Percentiles rank a stretch among this genome's conserved stretches.
These are phyloP conservation scores for Podila clonocystis DNA, from an alignment of 192 early-diverging fungal species.

Conservation along the genomic window DNA sequence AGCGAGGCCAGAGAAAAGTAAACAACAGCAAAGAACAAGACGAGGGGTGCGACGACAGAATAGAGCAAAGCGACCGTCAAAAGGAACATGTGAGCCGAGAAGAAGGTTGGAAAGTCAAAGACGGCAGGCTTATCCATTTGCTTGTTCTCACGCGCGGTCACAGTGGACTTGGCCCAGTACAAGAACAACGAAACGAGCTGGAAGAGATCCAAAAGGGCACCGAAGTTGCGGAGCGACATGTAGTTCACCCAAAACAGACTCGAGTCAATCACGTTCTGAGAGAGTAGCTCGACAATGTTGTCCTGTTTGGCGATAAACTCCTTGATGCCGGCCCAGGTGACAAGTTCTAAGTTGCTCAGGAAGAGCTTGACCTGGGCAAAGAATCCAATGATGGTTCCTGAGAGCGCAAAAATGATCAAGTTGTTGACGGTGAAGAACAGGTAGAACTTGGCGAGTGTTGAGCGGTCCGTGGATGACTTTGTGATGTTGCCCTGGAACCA, in stretches of 20 bases:
- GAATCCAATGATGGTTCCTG: constrained; percentile 37
- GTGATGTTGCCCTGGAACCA: constrained; percentile 77
- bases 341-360: constrained; percentile 6
- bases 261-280: constrained; percentile 53
- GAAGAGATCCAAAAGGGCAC: constrained; percentile 74
- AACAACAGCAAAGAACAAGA: constrained; percentile 70
- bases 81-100: constrained; percentile 75
- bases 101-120: constrained; percentile 77
- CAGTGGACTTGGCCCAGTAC: constrained; percentile 65
- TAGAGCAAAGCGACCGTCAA: constrained; percentile 79
- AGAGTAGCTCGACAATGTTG: constrained; percentile 45
- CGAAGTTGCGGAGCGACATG: constrained; percentile 71
- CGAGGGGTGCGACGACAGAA: constrained; percentile 75
- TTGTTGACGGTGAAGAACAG: constrained; percentile 80
- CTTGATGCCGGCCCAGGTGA: constrained; percentile 37
- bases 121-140: constrained; percentile 71
- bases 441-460: constrained; percentile 77
- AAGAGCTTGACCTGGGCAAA: constrained; percentile 29
- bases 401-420: constrained; percentile 70
- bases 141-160: constrained; percentile 76
- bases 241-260: constrained; percentile 83
- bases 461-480: constrained; percentile 73
- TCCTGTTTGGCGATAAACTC: constrained; percentile 36
- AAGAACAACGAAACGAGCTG: constrained; percentile 70
- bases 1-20: constrained; percentile 72